Conservation (phyloP, 768 basidiomycete genomes). For the Boletus pseudopeckii region DNA sequence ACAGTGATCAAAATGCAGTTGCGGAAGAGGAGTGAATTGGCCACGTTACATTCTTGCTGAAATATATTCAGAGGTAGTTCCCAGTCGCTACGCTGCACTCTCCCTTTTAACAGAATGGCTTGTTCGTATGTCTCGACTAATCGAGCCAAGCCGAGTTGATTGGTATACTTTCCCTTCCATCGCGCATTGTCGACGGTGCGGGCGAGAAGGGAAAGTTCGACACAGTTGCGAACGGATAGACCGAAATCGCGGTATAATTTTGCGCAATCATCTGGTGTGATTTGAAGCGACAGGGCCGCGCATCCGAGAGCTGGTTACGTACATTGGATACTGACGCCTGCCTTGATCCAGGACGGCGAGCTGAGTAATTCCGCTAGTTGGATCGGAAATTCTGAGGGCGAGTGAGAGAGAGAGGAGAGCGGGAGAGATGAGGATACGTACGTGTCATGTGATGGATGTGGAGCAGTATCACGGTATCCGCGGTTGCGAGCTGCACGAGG, state of each 20-base stretch:
- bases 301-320: conserved; percentile 11
- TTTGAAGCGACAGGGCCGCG: background rate
- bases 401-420: conserved; percentile 1
- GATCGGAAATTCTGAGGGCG: conserved; percentile 47
- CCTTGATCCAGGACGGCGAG: conserved; percentile 55
- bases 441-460: conserved; percentile 62
- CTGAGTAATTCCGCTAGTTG: conserved; percentile 51
- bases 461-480: conserved; percentile 53
- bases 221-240: conserved; percentile 46
- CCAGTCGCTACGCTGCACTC: conserved; percentile 68
- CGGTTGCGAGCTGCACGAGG: conserved; percentile 67
- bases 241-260: conserved; percentile 54
- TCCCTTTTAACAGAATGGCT: conserved; percentile 54
- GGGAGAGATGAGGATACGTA: conserved; percentile 10
- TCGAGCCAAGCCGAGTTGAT: conserved; percentile 58
- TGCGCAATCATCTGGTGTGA: conserved; percentile 56
- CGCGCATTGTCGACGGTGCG: conserved; percentile 63
- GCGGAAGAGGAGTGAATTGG: background rate
- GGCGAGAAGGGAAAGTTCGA: conserved; percentile 70
- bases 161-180: conserved; percentile 71
- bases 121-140: conserved; percentile 61
- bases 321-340: conserved; percentile 76
- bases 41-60: conserved; percentile 60
- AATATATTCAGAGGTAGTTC: conserved; percentile 41
- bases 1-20: conserved; percentile 7